phyloP scores from a whole-genome alignment of 768 basidiomycete species.

The Tricholoma sp. region DNA sequence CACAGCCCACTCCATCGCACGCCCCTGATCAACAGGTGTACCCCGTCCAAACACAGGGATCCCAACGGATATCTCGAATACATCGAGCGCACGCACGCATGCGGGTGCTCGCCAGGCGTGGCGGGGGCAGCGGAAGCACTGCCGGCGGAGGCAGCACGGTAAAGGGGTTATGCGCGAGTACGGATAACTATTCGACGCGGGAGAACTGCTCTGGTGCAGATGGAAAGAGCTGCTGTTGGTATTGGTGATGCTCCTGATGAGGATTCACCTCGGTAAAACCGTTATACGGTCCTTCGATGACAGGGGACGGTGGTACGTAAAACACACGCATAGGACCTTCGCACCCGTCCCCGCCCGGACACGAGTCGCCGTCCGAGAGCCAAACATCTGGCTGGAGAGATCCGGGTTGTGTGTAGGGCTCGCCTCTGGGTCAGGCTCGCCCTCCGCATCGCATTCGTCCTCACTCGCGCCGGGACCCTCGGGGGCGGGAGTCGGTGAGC shows the following conservation, averaged over 20 bases:
- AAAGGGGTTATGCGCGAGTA: too few relatives aligned
- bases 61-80: too few relatives aligned
- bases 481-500: background rate
- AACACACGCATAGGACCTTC: conserved; percentile 18
- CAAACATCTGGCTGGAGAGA: conserved; percentile 23
- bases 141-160: too few relatives aligned
- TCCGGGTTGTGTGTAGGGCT: conserved; percentile 33
- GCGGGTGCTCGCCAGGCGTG: too few relatives aligned
- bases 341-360: conserved; percentile 4
- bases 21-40: too few relatives aligned
- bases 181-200: too few relatives aligned
- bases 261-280: background rate
- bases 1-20: too few relatives aligned
- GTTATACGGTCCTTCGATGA: background rate
- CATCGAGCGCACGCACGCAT: too few relatives aligned
- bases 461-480: background rate
- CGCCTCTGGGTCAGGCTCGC: conserved; percentile 30
- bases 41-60: too few relatives aligned
- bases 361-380: background rate
- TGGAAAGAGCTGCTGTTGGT: background rate
- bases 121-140: too few relatives aligned
- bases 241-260: background rate
- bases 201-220: too few relatives aligned
- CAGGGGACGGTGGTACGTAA: conserved; percentile 20
- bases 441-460: conserved; percentile 21